Base-by-base conservation (phyloP, 2,329 filamentous ascomycete genomes). In the Hypoxylon sp. region DNA sequence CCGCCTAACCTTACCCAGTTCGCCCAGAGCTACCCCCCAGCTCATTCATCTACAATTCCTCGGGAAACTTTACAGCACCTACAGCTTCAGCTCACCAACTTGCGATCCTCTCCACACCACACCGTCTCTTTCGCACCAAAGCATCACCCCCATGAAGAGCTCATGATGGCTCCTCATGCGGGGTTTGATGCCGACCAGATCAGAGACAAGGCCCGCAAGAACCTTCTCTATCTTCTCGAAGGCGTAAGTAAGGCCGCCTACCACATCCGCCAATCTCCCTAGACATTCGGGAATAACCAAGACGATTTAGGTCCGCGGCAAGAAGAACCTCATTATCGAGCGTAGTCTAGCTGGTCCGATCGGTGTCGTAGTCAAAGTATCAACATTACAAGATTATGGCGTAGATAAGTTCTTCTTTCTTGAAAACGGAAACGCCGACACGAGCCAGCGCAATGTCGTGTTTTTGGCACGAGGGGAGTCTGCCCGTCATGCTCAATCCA, bases 351-450 rank as follows among this genome's bases (percentile, higher is more conserved):
- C 93, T 62, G 94, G 93, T 16, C 90, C 92, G 20, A 82, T 99
- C 62, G 91, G 92, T 52, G 81, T 93, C 52, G 88, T 99, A 62
- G 91, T 96, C 75, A 97, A 97, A 71, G 96, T 97, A 67, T 93
- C 93, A 15, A 93, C 90, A 7, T 81, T 97, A 11, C 91, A 97
- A 69, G 94, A 99, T 67, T 97, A 97, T 75, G 95, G 95, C 20
- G 92, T 99, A 62, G 92, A 97, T 73, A 96, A 96, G 72, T 90
- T 97, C 62, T 99, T 97, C 78, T 88, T 97, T 67, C 79, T 99
- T 35, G 94, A 99, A 73, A 97, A 97, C 73, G 84, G 88, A 67
- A 97, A 99, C 73, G 87, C 91, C 71, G 93, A 97, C 73, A 89
- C 91, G 12, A 95, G 88, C 67, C 94, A 97, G 75, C 87, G 90